These are phyloP conservation scores for Nephelium lappaceum DNA, from an alignment of 345 rosid species.

Conservation along the genomic window DNA sequence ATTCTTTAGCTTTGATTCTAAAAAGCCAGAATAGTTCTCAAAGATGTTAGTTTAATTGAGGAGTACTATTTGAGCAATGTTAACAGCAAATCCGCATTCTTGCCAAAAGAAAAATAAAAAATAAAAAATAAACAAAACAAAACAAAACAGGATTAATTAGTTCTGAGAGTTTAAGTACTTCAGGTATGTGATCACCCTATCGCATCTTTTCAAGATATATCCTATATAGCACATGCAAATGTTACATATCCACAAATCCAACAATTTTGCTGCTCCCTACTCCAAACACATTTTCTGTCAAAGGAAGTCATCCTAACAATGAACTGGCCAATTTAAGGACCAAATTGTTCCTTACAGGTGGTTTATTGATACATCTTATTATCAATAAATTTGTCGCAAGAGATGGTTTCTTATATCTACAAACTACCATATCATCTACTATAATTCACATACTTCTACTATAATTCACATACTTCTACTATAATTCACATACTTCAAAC, in stretches of 20 bases:
- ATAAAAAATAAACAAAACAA: too few relatives aligned
- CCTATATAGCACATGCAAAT: neutral
- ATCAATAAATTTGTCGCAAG: neutral
- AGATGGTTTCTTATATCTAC: slow-evolving; percentile 1
- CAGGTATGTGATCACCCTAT: neutral
- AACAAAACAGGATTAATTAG: neutral
- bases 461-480: neutral
- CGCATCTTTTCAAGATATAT: neutral
- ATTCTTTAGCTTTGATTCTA: neutral
- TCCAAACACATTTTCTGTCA: neutral
- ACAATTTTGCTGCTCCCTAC: slow-evolving; percentile 10
- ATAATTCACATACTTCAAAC: slow-evolving; percentile 1
- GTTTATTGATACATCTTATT: neutral
- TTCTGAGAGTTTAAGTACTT: neutral
- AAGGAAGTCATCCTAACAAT: slow-evolving; percentile 12
- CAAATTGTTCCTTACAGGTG: neutral
- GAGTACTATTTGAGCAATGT: neutral
- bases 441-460: neutral
- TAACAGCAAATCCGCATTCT: slow-evolving; percentile 12
- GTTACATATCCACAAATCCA: neutral
- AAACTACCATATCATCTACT: neutral
- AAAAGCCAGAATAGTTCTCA: neutral
- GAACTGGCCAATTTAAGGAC: slow-evolving; percentile 7
- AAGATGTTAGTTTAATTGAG: neutral
- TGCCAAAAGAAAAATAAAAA: slow-evolving; percentile 6